A percentile compares a stretch with the other conserved stretches of the same genome.
Conservation (phyloP, 2,329 filamentous ascomycete genomes). For the Eutypella sp. region DNA sequence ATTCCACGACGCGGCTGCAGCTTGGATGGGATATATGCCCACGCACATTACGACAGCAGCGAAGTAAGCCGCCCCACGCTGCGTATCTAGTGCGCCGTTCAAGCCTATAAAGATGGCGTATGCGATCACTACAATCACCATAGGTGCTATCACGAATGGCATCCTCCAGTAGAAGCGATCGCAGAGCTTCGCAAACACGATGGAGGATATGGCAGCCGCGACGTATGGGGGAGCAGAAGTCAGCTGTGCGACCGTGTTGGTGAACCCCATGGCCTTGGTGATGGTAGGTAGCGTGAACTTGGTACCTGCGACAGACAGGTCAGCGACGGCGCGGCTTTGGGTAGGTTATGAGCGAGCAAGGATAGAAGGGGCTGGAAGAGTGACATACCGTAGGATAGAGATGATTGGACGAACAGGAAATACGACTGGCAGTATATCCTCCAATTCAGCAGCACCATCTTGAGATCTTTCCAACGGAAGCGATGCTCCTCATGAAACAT, state of each 20-base stretch:
- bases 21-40: conserved; percentile 65
- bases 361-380: no score
- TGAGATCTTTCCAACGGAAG: conserved; percentile 6
- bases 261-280: conserved; percentile 31
- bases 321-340: neutral
- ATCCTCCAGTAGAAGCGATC: conserved; percentile 62
- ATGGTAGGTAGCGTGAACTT: conserved; percentile 29
- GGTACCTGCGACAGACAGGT: conserved; percentile 14
- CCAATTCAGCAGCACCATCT: conserved; percentile 8
- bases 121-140: conserved; percentile 56
- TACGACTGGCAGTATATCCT: conserved; percentile 11
- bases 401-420: conserved; percentile 23
- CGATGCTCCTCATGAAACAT: conserved; percentile 5
- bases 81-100: conserved; percentile 35
- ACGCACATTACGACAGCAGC: conserved; percentile 63
- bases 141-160: conserved; percentile 58
- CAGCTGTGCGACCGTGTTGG: conserved; percentile 34
- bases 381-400: conserved; percentile 17
- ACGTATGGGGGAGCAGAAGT: conserved; percentile 56
- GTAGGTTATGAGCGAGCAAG: no score
- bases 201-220: conserved; percentile 57
- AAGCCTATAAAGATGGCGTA: conserved; percentile 57
- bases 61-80: conserved; percentile 57
- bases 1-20: conserved; percentile 60
- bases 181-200: conserved; percentile 59